These are phyloP conservation scores for Darksidea phi DNA, from an alignment of 495 filamentous ascomycete species.

Conservation along the genomic window DNA sequence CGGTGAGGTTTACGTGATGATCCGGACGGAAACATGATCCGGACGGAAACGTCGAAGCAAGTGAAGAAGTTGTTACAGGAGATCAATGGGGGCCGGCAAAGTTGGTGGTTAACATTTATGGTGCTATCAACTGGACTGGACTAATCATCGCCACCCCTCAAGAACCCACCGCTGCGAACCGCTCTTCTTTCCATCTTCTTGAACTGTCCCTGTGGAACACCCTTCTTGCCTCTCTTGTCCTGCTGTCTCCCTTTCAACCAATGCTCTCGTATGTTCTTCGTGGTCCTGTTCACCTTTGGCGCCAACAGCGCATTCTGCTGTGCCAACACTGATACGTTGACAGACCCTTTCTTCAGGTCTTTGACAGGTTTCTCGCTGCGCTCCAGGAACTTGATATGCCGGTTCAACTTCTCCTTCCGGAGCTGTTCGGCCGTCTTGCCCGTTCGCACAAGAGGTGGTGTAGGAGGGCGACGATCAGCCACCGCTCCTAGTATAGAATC, in stretches of 20 bases:
- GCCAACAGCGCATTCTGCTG: conserved; percentile 47
- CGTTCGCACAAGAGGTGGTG: conserved; percentile 7
- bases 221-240: conserved; percentile 16
- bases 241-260: conserved; percentile 47
- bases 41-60: too few relatives aligned
- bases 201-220: neutral
- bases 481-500: conserved; percentile 29
- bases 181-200: conserved; percentile 28
- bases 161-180: conserved; percentile 19
- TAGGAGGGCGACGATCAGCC: conserved; percentile 22
- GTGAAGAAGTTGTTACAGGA: too few relatives aligned
- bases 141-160: conserved; percentile 17
- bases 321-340: conserved; percentile 55
- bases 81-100: too few relatives aligned
- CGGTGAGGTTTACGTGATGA: too few relatives aligned
- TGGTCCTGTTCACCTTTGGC: conserved; percentile 52
- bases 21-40: too few relatives aligned
- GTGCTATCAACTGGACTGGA: too few relatives aligned
- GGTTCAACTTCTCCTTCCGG: conserved; percentile 40
- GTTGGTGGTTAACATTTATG: too few relatives aligned
- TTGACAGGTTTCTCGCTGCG: conserved; percentile 53
- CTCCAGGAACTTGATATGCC: conserved; percentile 52
- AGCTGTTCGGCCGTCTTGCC: conserved; percentile 8
- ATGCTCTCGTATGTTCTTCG: conserved; percentile 48
- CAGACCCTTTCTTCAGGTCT: conserved; percentile 53